Base-by-base conservation (phyloP, 495 filamentous ascomycete genomes). In the Penicillium maclennaniae region DNA sequence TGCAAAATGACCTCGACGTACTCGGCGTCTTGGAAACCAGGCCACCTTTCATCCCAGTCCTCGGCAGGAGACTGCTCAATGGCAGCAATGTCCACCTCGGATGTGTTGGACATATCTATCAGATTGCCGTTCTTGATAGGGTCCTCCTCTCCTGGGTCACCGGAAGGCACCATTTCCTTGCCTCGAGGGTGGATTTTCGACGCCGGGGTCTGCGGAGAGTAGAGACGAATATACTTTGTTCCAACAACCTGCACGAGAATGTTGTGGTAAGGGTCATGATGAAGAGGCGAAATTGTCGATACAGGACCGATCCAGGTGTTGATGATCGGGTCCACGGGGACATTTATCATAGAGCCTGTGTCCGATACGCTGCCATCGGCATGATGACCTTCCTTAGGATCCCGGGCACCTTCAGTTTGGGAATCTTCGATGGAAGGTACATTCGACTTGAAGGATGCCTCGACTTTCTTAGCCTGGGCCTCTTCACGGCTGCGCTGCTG, bases 261-360 rank as follows among this genome's bases (percentile, higher is more conserved):
- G 60, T 98, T 98, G 61, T 97, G 87, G 63, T 96, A 91, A 2
- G 91, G 89, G 62, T 98, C 93, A 19, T 89, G 92, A 66, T 98
- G 93, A 17, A 97, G 70, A 6, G 95, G 93, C 0, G 89, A 95
- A 38, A 97, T 91, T 2, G 93, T 97, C 42, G 84, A 86, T 0
- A 83, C 71, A 0, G 93, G 93, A 0, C 93, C 93, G 48, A 97
- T 87, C 93, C 93, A 98, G 4, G 88, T 91, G 66, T 98, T 97
- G n/a, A 76, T 73, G 7, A 79, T 67, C 0, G 77, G 74, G 37
- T 75, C 68, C 14, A 47, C 58, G 7, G 71, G 65, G 25, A 64
- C 39, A 15, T 26, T 54, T 12, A 60, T 45, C 1, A 45, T 36
- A 6, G 61, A 53, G 16, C 45, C 45, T 7, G 34, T 23, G 1